Evolutionary conservation across 768 basidiomycete genomes (phyloP), one percentile per base, ranked within the genome.

Genomic region (Holtermanniella nyarrowii): DNA sequence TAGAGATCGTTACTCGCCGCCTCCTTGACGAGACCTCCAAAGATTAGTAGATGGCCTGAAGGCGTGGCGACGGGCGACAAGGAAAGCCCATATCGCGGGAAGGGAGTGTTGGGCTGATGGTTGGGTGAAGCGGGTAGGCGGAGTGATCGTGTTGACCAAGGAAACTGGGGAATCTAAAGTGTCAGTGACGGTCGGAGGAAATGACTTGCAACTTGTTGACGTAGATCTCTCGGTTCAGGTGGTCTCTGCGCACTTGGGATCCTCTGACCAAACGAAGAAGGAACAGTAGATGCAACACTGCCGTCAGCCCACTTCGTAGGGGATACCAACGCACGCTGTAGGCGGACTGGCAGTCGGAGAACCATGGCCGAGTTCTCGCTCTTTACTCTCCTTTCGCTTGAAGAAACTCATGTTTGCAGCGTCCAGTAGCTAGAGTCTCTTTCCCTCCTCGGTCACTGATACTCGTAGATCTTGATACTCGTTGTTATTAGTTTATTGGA

Each of bases 11-110:
- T 95, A 47, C 83, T 79, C 26, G 90, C 84, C 7, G 79, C 74
- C 67, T 97, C 93, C 37, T 85, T 80, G 14, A 97, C 90, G 54
- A 99, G 84, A 56, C 95, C 95, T 55, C 95, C 95, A 59, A 99
- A 99, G 56, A 99, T 78, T 73, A 88, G 91, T 57, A 99, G 82
- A 61, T 97, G 90, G 5, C 95, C 95, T 11, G 65, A 66, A 47
- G 65, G 63, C 4, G 61, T 59, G 4, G 76, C 78, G n/a, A 79
- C 67, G 21, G 83, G 84, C 7, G 66, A 56, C 4, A 96, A 79
- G 12, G 91, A 84, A 66, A 95, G 88, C 22, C 93, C 95, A 66
- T 97, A 99, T 40, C 93, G 83, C 22, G 95, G 93, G 72, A 97
- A 97, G 0, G 93, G 93, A 1, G 84, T 82, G 0, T 87, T 84